Conservation (phyloP, 768 basidiomycete genomes). For the Suillus lakei region DNA sequence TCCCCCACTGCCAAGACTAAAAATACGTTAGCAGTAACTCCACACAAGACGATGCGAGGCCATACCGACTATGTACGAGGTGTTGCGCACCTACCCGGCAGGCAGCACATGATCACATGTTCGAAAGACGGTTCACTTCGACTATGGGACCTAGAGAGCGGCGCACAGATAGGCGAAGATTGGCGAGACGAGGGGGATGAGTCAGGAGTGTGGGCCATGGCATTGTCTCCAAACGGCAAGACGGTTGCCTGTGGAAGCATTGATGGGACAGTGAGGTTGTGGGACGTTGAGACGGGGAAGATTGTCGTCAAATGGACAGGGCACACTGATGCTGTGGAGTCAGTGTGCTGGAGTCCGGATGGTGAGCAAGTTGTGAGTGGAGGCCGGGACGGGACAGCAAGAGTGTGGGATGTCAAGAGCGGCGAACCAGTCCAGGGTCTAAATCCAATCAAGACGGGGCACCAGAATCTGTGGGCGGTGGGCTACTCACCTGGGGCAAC, state of each 20-base stretch:
- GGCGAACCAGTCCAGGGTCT: no score
- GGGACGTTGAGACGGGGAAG: background rate
- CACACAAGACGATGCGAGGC: background rate
- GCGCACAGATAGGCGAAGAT: conserved; percentile 24
- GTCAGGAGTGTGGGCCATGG: background rate
- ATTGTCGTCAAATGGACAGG: background rate
- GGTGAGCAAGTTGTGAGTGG: background rate
- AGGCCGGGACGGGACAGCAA: no score
- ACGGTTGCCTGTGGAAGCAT: background rate
- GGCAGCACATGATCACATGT: conserved; percentile 8
- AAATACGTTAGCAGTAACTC: background rate
- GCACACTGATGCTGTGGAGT: no score
- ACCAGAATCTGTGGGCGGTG: no score
- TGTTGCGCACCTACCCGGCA: background rate
- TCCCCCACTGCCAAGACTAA: no score
- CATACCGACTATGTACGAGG: background rate
- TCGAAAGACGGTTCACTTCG: conserved; percentile 14
- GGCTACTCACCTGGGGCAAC: no score
- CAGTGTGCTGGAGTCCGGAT: background rate
- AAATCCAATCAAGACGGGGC: no score
- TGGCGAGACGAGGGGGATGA: conserved; percentile 7
- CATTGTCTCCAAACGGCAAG: background rate
- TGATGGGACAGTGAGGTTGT: background rate
- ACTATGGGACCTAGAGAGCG: conserved; percentile 20
- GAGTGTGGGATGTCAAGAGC: no score